Base-by-base conservation (phyloP, 176 grass and related monocot genomes). In the Neostapfia colusana region DNA sequence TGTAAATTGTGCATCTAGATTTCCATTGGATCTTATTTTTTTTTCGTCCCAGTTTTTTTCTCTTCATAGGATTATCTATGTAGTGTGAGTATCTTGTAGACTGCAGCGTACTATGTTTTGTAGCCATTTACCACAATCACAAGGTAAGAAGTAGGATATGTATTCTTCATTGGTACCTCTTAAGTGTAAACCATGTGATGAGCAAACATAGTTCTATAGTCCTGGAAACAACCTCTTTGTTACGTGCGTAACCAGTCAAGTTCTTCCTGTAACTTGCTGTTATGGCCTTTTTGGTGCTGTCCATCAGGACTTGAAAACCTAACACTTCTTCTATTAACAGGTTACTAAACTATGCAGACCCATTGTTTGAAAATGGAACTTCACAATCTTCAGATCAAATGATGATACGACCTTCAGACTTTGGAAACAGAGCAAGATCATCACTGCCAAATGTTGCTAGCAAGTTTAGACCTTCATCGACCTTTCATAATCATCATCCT, bases 361-460 rank as follows among this genome's bases (percentile, higher is more conserved):
- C 76, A 63, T 70, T 88, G 38, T 84, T 88, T 79, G 86, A 84
- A 88, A 84, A 75, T 70, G 81, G 64, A 75, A 75, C 45, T 40
- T 60, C 16, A 24, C 72, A 72, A 50, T 51, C 76, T 63, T 80
- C 76, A 70, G 44, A 64, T 70, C 76, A 84, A 20, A 75, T 75
- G 70, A 75, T 57, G 38, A 63, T 21, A 40, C 76, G 25, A 18
- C 38, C 76, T 69, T 51, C 81, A 63, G 86, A 84, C 15, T 71
- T 53, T 35, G 82, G 65, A 62, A 83, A 26, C 23, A 58, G 8
- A 69, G 69, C 51, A 25, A 74, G 42, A 79, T 83, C 86, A 54
- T 63, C 51, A 37, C 63, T 70, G 42, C 74, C 70, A 84, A 79
- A 80, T 16, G 56, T 65, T 39, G 39, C 44, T 54, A 75, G 56